Evolutionary conservation across 225 moss, liverwort and hornwort genomes (phyloP).

Genomic region (Pseudoscleropodium purum): DNA sequence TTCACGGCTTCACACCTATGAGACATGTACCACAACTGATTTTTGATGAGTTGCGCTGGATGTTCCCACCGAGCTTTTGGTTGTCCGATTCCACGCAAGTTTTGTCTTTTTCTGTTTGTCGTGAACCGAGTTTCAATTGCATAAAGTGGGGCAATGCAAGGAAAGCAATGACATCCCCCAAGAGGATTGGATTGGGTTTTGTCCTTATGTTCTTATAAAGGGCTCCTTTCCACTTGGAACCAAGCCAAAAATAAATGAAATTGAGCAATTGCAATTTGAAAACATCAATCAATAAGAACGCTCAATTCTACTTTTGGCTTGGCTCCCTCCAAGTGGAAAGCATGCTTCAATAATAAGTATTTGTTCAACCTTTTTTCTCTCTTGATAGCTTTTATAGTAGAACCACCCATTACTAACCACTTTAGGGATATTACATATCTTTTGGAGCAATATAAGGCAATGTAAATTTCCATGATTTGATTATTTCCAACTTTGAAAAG

Average conservation of each 20-base stretch:
- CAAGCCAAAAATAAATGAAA: background rate
- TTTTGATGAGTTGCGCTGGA: background rate
- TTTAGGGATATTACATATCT: too few relatives aligned
- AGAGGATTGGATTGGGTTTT: too few relatives aligned
- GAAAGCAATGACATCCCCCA: background rate
- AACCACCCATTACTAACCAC: too few relatives aligned
- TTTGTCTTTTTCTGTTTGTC: background rate
- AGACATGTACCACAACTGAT: too few relatives aligned
- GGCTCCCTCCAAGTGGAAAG: background rate
- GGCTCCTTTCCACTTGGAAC: background rate
- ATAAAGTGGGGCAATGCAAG: too few relatives aligned
- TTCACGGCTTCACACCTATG: fast-evolving
- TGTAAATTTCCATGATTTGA: too few relatives aligned
- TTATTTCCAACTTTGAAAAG: too few relatives aligned
- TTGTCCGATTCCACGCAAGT: too few relatives aligned
- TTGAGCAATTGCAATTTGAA: fast-evolving
- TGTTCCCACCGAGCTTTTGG: background rate
- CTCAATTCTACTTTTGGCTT: background rate
- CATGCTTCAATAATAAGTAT: background rate
- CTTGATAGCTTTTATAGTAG: background rate
- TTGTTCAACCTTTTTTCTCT: background rate
- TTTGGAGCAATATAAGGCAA: too few relatives aligned
- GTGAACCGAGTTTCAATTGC: fast-evolving
- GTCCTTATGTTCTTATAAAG: background rate
- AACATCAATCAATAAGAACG: too few relatives aligned